phyloP scores from a whole-genome alignment of 768 basidiomycete species.

The Tylopilus rubrobrunneus region DNA sequence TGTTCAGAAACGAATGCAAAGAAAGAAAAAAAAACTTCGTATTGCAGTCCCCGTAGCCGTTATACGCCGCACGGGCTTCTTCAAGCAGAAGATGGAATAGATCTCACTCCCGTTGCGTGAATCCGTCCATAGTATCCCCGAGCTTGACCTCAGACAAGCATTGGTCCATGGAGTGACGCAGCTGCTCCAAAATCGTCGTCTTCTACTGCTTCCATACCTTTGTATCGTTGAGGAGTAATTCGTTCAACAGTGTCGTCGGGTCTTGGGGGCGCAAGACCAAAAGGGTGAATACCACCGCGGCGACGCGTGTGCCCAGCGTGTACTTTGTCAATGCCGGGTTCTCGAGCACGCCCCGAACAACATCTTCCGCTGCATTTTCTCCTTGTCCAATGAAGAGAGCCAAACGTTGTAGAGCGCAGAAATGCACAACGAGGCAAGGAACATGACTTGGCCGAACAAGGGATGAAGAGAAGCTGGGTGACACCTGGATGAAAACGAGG shows the following conservation, averaged over 20 bases:
- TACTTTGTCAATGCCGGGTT: neutral
- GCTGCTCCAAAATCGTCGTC: neutral
- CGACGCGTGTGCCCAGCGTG: neutral
- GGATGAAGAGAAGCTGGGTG: neutral
- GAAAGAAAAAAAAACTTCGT: no score
- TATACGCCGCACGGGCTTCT: conserved; percentile 11
- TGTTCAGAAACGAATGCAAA: no score
- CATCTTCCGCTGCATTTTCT: neutral
- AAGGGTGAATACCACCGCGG: neutral
- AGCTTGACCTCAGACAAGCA: neutral
- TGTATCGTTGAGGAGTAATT: neutral
- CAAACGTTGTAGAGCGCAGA: neutral
- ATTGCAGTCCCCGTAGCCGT: conserved; percentile 17
- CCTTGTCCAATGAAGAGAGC: neutral
- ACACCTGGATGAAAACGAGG: neutral
- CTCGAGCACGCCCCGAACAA: neutral
- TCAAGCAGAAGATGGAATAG: conserved; percentile 2
- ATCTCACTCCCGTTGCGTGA: neutral
- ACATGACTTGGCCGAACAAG: neutral
- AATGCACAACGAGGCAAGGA: neutral
- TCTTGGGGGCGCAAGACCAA: neutral
- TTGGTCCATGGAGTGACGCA: neutral
- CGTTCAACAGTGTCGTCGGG: neutral
- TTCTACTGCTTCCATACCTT: neutral
- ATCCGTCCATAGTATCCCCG: neutral